Evolutionary conservation across 1,284 basidiomycete species (phyloP).

Genomic region (Somion occarium): DNA sequence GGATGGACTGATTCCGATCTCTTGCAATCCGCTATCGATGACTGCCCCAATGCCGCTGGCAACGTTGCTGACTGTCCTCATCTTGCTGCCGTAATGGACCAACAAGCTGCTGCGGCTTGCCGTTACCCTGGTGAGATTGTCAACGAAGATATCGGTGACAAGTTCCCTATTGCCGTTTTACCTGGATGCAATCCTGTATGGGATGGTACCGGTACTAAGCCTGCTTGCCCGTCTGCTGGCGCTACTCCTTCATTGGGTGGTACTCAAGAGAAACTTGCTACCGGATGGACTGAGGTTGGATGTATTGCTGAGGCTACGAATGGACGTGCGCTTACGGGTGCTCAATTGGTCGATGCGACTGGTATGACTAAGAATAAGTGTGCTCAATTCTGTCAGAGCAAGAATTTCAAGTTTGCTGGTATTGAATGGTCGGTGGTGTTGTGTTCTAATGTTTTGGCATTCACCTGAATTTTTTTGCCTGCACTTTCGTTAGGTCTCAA

Average conservation of each 20-base stretch:
- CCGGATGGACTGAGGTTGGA: conserved; percentile 23
- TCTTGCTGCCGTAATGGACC: conserved; percentile 20
- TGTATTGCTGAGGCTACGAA: conserved; percentile 25
- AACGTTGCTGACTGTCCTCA: conserved; percentile 20
- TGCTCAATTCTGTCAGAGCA: conserved; percentile 21
- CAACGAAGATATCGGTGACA: conserved; percentile 22
- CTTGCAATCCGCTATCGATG: conserved; percentile 25
- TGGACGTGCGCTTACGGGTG: conserved; percentile 23
- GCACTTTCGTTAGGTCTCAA: conserved; percentile 4
- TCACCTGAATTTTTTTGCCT: neutral
- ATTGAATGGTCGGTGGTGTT: conserved; percentile 18
- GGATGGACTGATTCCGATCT: conserved; percentile 27
- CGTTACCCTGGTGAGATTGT: conserved; percentile 19
- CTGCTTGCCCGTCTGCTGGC: conserved; percentile 11
- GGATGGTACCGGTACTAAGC: conserved; percentile 16
- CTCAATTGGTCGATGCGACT: conserved; percentile 14
- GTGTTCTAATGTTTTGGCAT: neutral
- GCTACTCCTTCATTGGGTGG: conserved; percentile 14
- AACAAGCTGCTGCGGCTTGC: conserved; percentile 19
- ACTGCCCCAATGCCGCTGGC: conserved; percentile 20
- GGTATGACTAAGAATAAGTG: conserved; percentile 23
- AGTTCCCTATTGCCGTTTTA: conserved; percentile 17
- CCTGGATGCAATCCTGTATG: conserved; percentile 28
- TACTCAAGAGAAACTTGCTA: conserved; percentile 16
- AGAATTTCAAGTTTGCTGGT: conserved; percentile 23